Evolutionary conservation across 768 basidiomycete genomes (phyloP).

Genomic region (Naematelia aurantialba): DNA sequence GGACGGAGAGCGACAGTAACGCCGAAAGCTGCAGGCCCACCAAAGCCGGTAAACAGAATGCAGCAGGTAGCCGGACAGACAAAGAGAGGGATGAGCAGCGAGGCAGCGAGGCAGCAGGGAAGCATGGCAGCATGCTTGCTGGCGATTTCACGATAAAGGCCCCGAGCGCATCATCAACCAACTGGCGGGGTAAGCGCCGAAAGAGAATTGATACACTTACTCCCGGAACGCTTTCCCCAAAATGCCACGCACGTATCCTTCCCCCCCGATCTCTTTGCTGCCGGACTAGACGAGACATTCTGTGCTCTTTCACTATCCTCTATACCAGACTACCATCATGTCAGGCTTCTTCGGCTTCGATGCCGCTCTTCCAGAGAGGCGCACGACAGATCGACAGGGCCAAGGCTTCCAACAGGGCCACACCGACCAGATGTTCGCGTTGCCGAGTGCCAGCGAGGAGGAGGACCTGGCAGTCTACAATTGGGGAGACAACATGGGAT

Average conservation of each 20-base stretch:
- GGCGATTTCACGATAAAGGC: background rate
- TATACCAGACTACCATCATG: slow-evolving; percentile 25
- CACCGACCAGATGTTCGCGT: slow-evolving; percentile 21
- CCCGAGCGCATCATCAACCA: background rate
- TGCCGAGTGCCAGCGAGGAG: slow-evolving; percentile 48
- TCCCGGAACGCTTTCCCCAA: background rate
- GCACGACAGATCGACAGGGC: slow-evolving; percentile 3
- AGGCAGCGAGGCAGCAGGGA: too few species aligned
- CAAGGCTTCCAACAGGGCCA: slow-evolving; percentile 22
- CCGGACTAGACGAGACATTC: too few species aligned
- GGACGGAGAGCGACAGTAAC: too few species aligned
- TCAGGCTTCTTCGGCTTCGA: slow-evolving; percentile 51
- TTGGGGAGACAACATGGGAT: slow-evolving; percentile 85
- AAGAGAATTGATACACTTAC: background rate
- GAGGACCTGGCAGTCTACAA: slow-evolving; percentile 87
- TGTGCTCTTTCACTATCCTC: too few species aligned
- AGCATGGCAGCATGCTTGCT: too few species aligned
- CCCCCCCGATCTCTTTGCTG: too few species aligned
- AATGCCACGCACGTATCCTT: too few species aligned
- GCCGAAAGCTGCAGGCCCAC: too few species aligned
- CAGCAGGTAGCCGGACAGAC: too few species aligned
- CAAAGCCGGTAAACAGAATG: too few species aligned
- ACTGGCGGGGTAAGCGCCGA: background rate
- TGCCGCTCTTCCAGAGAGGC: slow-evolving; percentile 41
- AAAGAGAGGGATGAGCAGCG: too few species aligned